A percentile compares a stretch with the other conserved stretches of the same genome.
Evolutionary conservation across 257 asterid species (phyloP).

Genomic region (Coffea canephora): DNA sequence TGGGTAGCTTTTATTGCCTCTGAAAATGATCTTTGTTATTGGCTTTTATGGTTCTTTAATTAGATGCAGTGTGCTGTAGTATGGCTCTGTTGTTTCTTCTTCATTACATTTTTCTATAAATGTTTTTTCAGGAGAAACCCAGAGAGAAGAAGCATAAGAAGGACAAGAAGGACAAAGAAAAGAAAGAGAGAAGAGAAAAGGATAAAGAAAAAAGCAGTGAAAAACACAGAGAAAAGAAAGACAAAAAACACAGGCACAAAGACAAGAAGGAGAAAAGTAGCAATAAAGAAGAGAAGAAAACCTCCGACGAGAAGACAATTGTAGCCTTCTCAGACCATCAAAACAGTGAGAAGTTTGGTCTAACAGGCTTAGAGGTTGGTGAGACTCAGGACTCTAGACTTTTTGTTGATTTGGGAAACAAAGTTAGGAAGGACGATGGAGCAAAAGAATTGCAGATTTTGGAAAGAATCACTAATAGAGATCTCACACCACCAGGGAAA

Average conservation of each 20-base stretch:
- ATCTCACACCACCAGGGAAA: slow-evolving; percentile 25
- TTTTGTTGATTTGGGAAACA: slow-evolving; percentile 34
- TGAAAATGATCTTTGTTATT: neutral
- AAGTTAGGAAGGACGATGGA: slow-evolving; percentile 39
- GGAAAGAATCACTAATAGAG: slow-evolving; percentile 27
- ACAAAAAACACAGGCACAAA: slow-evolving; percentile 43
- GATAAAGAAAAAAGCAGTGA: slow-evolving; percentile 47
- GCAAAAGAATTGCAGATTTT: slow-evolving; percentile 26
- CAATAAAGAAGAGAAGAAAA: slow-evolving; percentile 29
- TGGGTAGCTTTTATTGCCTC: neutral
- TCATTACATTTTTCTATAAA: neutral
- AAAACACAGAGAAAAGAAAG: slow-evolving; percentile 48
- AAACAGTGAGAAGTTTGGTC: slow-evolving; percentile 33
- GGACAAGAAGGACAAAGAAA: slow-evolving; percentile 52
- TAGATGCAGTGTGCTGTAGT: neutral
- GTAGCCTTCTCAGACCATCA: slow-evolving; percentile 23
- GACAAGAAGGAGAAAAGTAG: slow-evolving; percentile 48
- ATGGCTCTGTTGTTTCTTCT: neutral
- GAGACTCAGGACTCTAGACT: slow-evolving; percentile 7
- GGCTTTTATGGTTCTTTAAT: neutral
- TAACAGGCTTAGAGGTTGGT: slow-evolving; percentile 15
- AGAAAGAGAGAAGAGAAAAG: slow-evolving; percentile 46
- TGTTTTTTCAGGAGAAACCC: slow-evolving; percentile 44
- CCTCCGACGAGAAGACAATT: slow-evolving; percentile 33
- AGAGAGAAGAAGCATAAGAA: slow-evolving; percentile 44